phyloP scores from a whole-genome alignment of 2,329 filamentous ascomycete species.

The Albophoma yamanashiensis region DNA sequence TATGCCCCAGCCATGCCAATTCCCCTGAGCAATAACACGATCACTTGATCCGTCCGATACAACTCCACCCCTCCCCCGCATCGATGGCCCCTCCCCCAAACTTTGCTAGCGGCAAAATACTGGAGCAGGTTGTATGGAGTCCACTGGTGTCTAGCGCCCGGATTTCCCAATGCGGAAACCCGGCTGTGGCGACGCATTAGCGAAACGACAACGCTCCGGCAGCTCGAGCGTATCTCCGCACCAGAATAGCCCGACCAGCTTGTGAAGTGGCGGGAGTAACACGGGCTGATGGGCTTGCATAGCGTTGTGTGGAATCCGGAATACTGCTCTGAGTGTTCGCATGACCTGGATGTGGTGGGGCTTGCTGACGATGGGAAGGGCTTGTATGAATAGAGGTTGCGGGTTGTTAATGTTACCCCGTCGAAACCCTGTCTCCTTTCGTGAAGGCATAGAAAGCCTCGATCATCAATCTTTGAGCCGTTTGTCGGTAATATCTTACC shows the following conservation, averaged over 20 bases:
- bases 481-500: background rate
- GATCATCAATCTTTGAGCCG: background rate
- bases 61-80: background rate
- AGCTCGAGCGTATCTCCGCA: background rate
- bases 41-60: background rate
- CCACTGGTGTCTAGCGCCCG: background rate
- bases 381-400: background rate
- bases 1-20: background rate
- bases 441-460: background rate
- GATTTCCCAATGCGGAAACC: background rate
- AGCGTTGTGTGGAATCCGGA: background rate
- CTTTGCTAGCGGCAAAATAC: background rate
- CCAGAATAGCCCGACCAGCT: background rate
- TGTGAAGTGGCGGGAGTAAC: background rate
- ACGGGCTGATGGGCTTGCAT: background rate
- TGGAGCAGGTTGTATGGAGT: background rate
- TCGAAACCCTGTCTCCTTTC: background rate
- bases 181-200: background rate
- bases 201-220: background rate
- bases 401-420: background rate
- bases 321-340: background rate
- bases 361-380: background rate
- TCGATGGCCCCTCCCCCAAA: background rate
- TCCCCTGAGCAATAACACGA: background rate
- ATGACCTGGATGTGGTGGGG: constrained; percentile 1